Evolutionary conservation across 1,284 basidiomycete genomes (phyloP), one percentile per base, ranked within the genome.

Genomic region (Heterobasidion parviporum): DNA sequence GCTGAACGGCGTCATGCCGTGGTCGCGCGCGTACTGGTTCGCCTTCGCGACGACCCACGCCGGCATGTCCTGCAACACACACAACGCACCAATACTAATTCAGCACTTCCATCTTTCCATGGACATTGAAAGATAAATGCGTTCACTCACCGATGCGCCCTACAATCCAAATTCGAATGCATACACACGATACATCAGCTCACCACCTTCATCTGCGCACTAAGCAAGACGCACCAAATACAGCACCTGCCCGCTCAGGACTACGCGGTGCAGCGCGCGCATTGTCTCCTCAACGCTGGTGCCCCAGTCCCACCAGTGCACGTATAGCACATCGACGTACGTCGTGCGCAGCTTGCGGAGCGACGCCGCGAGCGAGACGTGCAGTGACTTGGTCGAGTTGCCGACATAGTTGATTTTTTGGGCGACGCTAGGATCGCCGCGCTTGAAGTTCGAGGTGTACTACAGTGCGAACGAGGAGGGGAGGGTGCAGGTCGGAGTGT

Each of bases 1-100:
- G 12, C 72, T 67, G 61, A 82, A 82, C 1, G 74, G 78, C 0
- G 75, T 73, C 62, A 77, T 72, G 6, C 74, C 76, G 45, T 74
- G 68, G 38, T 72, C 67, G 3, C 70, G 61, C 16, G 59, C 59
- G 36, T 71, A 74, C 50, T 68, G 67, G 53, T 74, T 73, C 1
- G 70, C 72, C 52, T 67, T 64, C 1, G 70, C 55, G 8, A 73
- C 73, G 7, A 73, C 59, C 72, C 72, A 74, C 2, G 72, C 72
- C 1, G 78, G 77, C 5, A 72, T 75, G 9, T 68, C 69, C 55
- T 62, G 74, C 58, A 74, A 15, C 38, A 18, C 34, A n/a, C 20
- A 8, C 15, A 4, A 12, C 4, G 20, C 36, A 33, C 44, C 20
- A 12, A 14, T 3, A 14, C 1, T 48, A 15, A 4, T 4, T 20